Conservation (phyloP, 1,284 basidiomycete genomes). For the Cutaneotrichosporon curvatum region DNA sequence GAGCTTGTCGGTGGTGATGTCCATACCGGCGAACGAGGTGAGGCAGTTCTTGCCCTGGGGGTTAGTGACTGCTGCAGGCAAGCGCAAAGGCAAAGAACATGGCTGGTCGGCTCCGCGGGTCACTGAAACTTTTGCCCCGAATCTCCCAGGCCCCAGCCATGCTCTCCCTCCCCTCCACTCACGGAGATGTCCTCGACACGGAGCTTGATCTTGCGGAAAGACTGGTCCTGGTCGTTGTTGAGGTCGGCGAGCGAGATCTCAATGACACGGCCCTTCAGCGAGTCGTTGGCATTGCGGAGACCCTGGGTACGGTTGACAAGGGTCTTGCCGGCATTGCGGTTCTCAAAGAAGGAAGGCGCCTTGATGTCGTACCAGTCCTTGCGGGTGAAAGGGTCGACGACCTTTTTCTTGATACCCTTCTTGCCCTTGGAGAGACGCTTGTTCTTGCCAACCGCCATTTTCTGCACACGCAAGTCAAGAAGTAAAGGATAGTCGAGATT, state of each 20-base stretch:
- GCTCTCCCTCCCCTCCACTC: no score
- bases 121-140: neutral
- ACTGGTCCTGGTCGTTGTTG: conserved; percentile 99
- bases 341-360: conserved; percentile 96
- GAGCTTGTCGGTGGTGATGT: conserved; percentile 99
- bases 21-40: conserved; percentile 99
- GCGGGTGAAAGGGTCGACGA: conserved; percentile 98
- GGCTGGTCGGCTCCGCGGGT: no score
- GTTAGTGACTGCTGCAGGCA: no score
- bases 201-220: conserved; percentile 99
- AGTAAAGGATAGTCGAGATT: no score
- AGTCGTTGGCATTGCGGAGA: conserved; percentile 99
- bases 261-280: conserved; percentile 92
- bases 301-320: conserved; percentile 97
- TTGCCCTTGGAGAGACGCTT: conserved; percentile 99
- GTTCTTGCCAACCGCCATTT: conserved; percentile 95
- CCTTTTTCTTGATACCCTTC: conserved; percentile 99
- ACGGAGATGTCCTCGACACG: conserved; percentile 81
- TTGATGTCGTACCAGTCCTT: conserved; percentile 99
- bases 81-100: neutral
- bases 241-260: conserved; percentile 97
- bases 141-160: no score
- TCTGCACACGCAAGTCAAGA: conserved; percentile 4
- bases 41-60: conserved; percentile 95
- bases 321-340: conserved; percentile 96